Evolutionary conservation across 148 eudicot genomes (phyloP).

Genomic region (Vaccinium myrtillus): DNA sequence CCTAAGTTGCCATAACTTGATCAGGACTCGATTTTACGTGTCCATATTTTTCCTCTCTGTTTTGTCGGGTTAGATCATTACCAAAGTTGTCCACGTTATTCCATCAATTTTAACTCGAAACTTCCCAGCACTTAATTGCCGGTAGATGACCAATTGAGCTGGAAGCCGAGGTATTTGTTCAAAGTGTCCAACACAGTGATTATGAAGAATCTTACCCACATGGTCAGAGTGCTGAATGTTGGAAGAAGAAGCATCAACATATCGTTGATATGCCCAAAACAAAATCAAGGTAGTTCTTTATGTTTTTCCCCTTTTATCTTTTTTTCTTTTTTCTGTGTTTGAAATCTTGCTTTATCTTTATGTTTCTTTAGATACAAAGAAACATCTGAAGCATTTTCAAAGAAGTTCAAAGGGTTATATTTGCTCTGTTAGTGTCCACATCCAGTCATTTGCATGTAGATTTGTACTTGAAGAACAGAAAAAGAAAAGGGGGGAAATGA

Average conservation of each 20-base stretch:
- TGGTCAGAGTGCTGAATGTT: constrained; percentile 18
- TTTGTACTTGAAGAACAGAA: constrained; percentile 14
- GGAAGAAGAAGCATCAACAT: constrained; percentile 21
- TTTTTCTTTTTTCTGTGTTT: not conserved
- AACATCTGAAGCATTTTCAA: constrained; percentile 12
- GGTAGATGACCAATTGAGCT: not conserved
- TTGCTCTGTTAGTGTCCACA: constrained; percentile 26
- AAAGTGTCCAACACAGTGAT: not conserved
- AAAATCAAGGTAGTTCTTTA: constrained; percentile 13
- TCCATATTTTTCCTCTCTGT: not conserved
- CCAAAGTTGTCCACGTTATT: not conserved
- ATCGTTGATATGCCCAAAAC: constrained; percentile 4
- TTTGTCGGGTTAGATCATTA: no score
- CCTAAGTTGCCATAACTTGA: no score
- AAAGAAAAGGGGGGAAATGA: constrained; percentile 11
- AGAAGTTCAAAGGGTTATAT: not conserved
- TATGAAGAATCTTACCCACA: not conserved
- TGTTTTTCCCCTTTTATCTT: not conserved
- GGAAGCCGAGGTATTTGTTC: not conserved
- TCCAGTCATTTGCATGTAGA: constrained; percentile 17
- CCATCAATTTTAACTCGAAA: not conserved
- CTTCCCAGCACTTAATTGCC: no score
- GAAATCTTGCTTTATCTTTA: constrained; percentile 12
- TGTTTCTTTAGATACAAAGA: constrained; percentile 8
- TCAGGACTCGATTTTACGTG: not conserved